Evolutionary conservation across 768 basidiomycete genomes (phyloP), one percentile per base, ranked within the genome.

Genomic region (Collybia nuda): DNA sequence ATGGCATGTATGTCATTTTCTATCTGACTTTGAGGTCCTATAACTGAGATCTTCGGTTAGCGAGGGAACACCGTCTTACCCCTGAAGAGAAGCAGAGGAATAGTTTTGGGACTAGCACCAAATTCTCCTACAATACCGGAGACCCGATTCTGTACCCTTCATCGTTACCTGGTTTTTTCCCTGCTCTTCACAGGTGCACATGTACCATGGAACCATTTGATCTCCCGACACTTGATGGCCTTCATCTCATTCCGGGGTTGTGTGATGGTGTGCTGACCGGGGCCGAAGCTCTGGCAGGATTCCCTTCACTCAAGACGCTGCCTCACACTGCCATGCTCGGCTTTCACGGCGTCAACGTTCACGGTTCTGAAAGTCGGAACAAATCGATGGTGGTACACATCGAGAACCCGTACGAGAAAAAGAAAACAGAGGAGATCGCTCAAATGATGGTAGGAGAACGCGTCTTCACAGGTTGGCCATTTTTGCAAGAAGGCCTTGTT

Each of bases 151-250:
- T 73, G 14, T 99, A 97, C 63, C 90, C 93, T 0, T 97, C 96
- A 0, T 96, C 97, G 2, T 72, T 95, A 1, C 93, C 94, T 1
- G 90, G 93, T 4, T 94, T 98, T 75, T 97, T 99, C 81, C 95
- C 97, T 9, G 79, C 91, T 21, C 69, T 99, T 14, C 71, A 84
- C 56, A 82, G 86, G 29, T 95, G 90, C 58, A 83, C 81, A 15
- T 96, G 92, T 67, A 69, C 69, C 50, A 88, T 84, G 81, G 86
- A 89, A 54, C 73, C 86, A 0, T 99, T 92, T 73, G 80, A 95
- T 59, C 79, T 98, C 7, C 97, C 97, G 0, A 93, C 87, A 0
- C 76, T 98, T 28, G 79, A 82, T 45, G 95, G 93, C 2, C 77
- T 97, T 14, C 86, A 93, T 57, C 80, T 97, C 37, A 77, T 95